Evolutionary conservation across 306 rosid species (phyloP).

Genomic region (Comarum palustre): DNA sequence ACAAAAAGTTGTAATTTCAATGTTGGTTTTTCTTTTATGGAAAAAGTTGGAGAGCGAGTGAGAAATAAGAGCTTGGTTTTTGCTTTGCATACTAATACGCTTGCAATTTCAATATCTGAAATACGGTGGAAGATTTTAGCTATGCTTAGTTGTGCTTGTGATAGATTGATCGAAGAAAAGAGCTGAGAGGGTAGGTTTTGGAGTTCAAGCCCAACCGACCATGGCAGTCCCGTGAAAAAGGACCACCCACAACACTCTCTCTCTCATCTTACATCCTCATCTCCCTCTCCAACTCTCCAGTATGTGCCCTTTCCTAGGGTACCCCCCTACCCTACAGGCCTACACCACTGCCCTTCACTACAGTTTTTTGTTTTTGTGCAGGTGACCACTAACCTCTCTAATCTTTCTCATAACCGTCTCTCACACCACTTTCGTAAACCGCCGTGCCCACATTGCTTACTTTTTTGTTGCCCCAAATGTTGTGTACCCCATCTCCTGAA

Average conservation of each 20-base stretch:
- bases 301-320: slow-evolving; percentile 54
- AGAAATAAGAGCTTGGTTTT: slow-evolving; percentile 18
- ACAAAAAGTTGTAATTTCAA: not conserved
- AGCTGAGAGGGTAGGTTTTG: slow-evolving; percentile 16
- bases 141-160: no score
- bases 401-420: slow-evolving; percentile 17
- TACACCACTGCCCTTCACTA: not conserved
- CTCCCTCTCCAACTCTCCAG: slow-evolving; percentile 26
- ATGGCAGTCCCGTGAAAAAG: slow-evolving; percentile 82
- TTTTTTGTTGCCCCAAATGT: slow-evolving; percentile 11
- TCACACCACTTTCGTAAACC: slow-evolving; percentile 24
- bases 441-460: slow-evolving; percentile 11
- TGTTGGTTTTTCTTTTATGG: not conserved
- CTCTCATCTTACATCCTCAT: slow-evolving; percentile 41
- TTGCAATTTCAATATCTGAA: no score
- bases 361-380: slow-evolving; percentile 16
- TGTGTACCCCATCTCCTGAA: slow-evolving; percentile 29
- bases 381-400: slow-evolving; percentile 35
- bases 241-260: slow-evolving; percentile 43
- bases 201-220: slow-evolving; percentile 81
- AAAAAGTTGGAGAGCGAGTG: not conserved
- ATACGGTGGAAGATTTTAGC: not conserved
- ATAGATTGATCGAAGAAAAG: no score
- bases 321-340: slow-evolving; percentile 28
- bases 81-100: no score